Conservation (phyloP, 768 basidiomycete genomes). For the Boletus coccyginus region DNA sequence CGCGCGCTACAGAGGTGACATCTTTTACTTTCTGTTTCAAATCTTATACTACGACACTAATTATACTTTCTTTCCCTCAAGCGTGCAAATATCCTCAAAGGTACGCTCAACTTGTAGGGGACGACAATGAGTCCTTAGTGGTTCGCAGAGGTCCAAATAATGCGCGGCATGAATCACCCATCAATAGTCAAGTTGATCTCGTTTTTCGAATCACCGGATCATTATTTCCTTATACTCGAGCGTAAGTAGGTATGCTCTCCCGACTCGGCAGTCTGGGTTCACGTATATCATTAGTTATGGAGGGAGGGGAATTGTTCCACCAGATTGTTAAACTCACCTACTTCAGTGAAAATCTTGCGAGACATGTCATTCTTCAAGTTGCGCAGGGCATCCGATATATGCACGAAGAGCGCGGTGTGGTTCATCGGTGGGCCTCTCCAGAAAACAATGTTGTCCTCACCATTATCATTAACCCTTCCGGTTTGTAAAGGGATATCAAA, state of each 20-base stretch:
- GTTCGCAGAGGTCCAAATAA: constrained; percentile 91
- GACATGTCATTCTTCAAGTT: constrained; percentile 96
- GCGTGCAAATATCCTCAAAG: constrained; percentile 98
- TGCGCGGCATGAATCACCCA: constrained; percentile 93
- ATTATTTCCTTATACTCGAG: constrained; percentile 94
- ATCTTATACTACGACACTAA: constrained; percentile 17
- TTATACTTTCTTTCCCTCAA: constrained; percentile 33
- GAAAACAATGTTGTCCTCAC: background rate
- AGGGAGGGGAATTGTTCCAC: constrained; percentile 97
- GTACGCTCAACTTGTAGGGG: constrained; percentile 31
- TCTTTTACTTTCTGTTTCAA: constrained; percentile 18
- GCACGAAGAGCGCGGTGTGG: constrained; percentile 96
- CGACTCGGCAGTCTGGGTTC: constrained; percentile 3
- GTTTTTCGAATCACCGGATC: constrained; percentile 89
- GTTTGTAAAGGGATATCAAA: constrained; percentile 75
- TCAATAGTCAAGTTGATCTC: constrained; percentile 87
- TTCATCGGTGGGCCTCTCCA: constrained; percentile 63
- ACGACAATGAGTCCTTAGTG: background rate
- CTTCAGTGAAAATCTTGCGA: constrained; percentile 95
- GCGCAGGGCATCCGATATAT: constrained; percentile 92
- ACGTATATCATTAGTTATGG: constrained; percentile 66
- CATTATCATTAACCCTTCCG: background rate
- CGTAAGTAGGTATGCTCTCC: constrained; percentile 45
- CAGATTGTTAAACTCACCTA: constrained; percentile 99
- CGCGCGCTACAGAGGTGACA: constrained; percentile 95